Evolutionary conservation across 2,329 filamentous ascomycete genomes (phyloP), one percentile per base, ranked within the genome.

Genomic region (Canariomyces notabilis): DNA sequence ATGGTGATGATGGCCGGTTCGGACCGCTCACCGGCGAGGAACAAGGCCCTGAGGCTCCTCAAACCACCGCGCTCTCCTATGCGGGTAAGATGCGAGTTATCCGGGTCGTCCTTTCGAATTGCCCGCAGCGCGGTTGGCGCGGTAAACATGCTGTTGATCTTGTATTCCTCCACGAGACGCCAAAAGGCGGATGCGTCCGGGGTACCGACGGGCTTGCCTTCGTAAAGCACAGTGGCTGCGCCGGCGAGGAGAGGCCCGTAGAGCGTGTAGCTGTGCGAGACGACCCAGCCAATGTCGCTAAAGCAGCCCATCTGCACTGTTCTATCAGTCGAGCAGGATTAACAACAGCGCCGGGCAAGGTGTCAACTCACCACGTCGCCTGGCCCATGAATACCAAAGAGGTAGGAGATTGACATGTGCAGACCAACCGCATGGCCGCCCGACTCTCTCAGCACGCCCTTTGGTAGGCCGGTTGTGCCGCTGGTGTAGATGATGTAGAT

Each of bases 401-500:
- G 68, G 57, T 91, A 90, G 60, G 82, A 81, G 55, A 95, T 88
- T 9, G 85, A 89, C 23, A 95, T 72, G 54, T 89, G 81, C 22
- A 96, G 69, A 0, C 89, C 89, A 0, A 95, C 90, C 1, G 88
- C 89, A 64, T 95, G 89, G 1, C 90, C 90, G 3, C 85, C 89
- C 1, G 87, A 86, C 60, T 93, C 84, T 34, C 90, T 76, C 14
- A 93, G 64, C 0, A 95, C 88, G 1, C 89, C 89, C 66, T 95
- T 95, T 0, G 89, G 89, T 6, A 82, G 65, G 1, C 88, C 88
- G 0, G 88, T 94, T 0, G 89, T 94, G 11, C 88, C 82, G 41
- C 83, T 88, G 0, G 89, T 95, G 62, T 95, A 91, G 48, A 95
- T 94, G 56, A 94, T 86, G 65, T 96, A 95, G n/a, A 95, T 69